Percentiles rank a stretch among this genome's conserved stretches.
phyloP scores from a whole-genome alignment of 2,329 filamentous ascomycete genomes.

The Fusarium sp. region DNA sequence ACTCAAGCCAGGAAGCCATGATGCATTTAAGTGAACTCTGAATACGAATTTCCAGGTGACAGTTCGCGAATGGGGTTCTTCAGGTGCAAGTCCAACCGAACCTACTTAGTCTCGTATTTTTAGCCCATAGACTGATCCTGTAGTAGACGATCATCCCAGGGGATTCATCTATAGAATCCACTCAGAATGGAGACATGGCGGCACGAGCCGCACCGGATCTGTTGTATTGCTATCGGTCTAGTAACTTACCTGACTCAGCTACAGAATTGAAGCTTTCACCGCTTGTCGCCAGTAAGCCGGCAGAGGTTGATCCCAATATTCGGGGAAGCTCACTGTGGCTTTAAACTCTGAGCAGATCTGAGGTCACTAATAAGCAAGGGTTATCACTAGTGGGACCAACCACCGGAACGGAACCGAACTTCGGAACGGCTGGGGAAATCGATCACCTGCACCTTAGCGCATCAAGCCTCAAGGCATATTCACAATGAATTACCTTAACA shows the following conservation, averaged over 20 bases:
- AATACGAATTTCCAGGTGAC: not conserved
- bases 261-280: not conserved
- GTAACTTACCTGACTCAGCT: not conserved
- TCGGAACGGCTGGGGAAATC: not conserved
- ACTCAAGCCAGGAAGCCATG: not conserved
- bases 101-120: not conserved
- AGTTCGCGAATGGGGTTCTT: not conserved
- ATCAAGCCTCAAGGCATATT: not conserved
- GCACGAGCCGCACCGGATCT: slow-evolving; percentile 17
- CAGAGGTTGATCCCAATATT: not conserved
- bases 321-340: not conserved
- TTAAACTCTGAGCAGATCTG: not conserved
- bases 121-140: too few relatives aligned
- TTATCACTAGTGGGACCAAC: not conserved
- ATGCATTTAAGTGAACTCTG: not conserved
- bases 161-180: not conserved
- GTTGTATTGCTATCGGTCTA: not conserved
- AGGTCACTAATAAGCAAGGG: not conserved
- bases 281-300: not conserved
- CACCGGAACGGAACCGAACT: not conserved
- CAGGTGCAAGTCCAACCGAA: not conserved
- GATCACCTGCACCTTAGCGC: not conserved
- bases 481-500: not conserved
- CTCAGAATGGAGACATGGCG: slow-evolving; percentile 12
- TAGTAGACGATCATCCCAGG: not conserved